Evolutionary conservation across 1,284 basidiomycete genomes (phyloP).

Genomic region (Chondrostereum purpureum): DNA sequence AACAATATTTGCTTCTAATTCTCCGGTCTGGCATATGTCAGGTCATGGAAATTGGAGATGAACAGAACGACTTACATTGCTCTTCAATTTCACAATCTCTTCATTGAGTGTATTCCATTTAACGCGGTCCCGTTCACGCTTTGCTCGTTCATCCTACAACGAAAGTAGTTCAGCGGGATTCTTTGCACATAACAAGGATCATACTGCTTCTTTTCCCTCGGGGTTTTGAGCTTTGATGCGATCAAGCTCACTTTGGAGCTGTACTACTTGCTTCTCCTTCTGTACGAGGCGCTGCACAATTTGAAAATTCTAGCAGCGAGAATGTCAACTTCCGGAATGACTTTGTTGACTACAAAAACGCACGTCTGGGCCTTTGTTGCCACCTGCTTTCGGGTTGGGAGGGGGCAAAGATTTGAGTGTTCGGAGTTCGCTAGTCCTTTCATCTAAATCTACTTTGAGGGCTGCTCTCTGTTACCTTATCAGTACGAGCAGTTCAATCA

Average conservation of each 20-base stretch:
- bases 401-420: slow-evolving; percentile 53
- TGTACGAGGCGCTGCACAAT: slow-evolving; percentile 77
- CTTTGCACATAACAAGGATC: slow-evolving; percentile 19
- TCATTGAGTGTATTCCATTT: slow-evolving; percentile 75
- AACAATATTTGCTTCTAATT: slow-evolving; percentile 42
- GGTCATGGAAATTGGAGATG: slow-evolving; percentile 3
- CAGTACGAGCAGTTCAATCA: background rate
- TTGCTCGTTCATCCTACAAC: slow-evolving; percentile 67
- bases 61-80: slow-evolving; percentile 39
- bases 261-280: slow-evolving; percentile 80
- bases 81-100: slow-evolving; percentile 70
- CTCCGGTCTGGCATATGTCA: slow-evolving; percentile 37
- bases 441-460: slow-evolving; percentile 47
- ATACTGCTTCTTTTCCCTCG: slow-evolving; percentile 53
- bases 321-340: background rate
- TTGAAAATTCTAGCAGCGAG: slow-evolving; percentile 50
- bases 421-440: slow-evolving; percentile 61
- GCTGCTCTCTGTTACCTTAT: slow-evolving; percentile 34
- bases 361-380: slow-evolving; percentile 49
- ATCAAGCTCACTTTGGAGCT: slow-evolving; percentile 71
- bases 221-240: slow-evolving; percentile 52
- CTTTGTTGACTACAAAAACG: slow-evolving; percentile 4
- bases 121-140: slow-evolving; percentile 66
- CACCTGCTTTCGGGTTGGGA: slow-evolving; percentile 30
- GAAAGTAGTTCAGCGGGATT: slow-evolving; percentile 6